Conservation (phyloP, 73 alveolate genomes). For the Stentor roeselii region DNA sequence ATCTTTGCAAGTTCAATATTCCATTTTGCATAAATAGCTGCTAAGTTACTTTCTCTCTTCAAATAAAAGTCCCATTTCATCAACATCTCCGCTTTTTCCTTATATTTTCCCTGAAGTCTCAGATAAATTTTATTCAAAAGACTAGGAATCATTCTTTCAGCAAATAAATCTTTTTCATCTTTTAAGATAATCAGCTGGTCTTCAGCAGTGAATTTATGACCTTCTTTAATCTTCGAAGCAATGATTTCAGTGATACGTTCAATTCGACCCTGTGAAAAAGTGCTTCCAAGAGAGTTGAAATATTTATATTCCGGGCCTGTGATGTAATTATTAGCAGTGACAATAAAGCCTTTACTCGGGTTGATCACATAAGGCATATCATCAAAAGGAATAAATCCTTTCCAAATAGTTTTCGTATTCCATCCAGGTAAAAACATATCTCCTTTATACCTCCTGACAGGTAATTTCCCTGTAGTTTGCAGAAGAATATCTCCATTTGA, state of each 20-base stretch:
- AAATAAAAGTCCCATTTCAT: not conserved
- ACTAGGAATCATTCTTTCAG: not conserved
- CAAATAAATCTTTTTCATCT: not conserved
- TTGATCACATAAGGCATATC: conserved; percentile 81
- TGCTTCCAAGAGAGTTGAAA: not conserved
- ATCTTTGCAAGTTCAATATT: not conserved
- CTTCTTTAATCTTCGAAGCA: not conserved
- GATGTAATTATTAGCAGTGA: conserved; percentile 72
- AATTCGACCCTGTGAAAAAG: not conserved
- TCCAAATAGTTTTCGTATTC: conserved; percentile 22
- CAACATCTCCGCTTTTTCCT: not conserved
- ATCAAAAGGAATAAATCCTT: conserved; percentile 52
- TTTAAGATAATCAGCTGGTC: not conserved
- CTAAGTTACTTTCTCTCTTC: not conserved
- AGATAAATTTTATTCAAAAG: not conserved
- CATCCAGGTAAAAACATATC: not conserved
- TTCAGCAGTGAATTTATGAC: not conserved
- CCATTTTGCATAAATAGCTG: not conserved
- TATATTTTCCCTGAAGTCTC: not conserved
- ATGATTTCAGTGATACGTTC: not conserved
- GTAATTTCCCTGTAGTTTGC: not conserved
- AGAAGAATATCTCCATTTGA: too few relatives aligned
- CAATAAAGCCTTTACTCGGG: conserved; percentile 93
- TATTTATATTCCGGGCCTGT: not conserved
- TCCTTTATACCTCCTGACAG: not conserved